A percentile compares a stretch with the other conserved stretches of the same genome.
Conservation (phyloP, 2,329 filamentous ascomycete genomes). For the Daldinia sp. region DNA sequence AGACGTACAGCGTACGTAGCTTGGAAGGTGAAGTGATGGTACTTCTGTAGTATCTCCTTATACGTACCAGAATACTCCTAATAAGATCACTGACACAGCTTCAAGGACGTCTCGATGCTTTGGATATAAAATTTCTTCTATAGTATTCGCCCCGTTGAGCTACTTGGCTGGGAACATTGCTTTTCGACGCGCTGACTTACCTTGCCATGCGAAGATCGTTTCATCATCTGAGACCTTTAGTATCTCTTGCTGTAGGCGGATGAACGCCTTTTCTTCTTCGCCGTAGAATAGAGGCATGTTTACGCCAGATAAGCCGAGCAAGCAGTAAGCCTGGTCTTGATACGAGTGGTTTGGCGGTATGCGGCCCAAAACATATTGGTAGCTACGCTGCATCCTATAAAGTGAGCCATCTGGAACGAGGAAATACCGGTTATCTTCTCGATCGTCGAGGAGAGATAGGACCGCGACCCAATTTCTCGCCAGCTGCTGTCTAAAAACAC, state of each 20-base stretch:
- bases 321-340: conserved; percentile 43
- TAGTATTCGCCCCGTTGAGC: background rate
- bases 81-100: background rate
- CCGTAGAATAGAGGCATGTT: conserved; percentile 44
- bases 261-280: conserved; percentile 40
- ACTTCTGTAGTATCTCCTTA: background rate
- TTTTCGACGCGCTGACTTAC: background rate
- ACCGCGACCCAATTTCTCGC: conserved; percentile 36
- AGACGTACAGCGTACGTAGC: background rate
- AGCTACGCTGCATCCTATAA: conserved; percentile 15
- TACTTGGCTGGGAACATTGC: background rate
- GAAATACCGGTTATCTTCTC: conserved; percentile 37
- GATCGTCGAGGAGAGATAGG: conserved; percentile 28
- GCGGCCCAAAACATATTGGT: conserved; percentile 43
- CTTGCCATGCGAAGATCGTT: background rate
- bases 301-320: conserved; percentile 42
- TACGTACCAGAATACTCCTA: background rate
- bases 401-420: background rate
- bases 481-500: conserved; percentile 38
- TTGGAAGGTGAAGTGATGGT: background rate
- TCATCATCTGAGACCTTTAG: background rate
- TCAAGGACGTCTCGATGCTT: background rate
- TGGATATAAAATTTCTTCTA: background rate
- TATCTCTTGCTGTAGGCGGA: conserved; percentile 39
- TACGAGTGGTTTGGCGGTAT: conserved; percentile 34